Evolutionary conservation across 2,329 filamentous ascomycete species (phyloP).

Genomic region (Colletotrichum orchidophilum): DNA sequence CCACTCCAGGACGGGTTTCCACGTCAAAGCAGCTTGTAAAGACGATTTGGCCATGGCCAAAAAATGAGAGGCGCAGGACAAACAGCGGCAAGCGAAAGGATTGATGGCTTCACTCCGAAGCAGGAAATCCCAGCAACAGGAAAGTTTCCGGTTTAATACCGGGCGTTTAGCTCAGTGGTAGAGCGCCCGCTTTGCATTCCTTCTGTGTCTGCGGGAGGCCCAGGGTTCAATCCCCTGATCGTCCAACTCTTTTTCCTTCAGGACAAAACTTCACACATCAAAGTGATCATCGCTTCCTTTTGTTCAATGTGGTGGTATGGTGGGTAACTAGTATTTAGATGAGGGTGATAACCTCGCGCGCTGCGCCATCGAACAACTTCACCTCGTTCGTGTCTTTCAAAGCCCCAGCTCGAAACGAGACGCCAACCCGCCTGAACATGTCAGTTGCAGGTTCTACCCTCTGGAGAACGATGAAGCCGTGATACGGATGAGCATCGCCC

Average conservation of each 20-base stretch:
- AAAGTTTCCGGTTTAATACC: background rate
- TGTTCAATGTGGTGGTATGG: background rate
- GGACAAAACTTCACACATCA: background rate
- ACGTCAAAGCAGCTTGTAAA: background rate
- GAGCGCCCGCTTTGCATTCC: conserved; percentile 14
- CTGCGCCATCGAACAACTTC: background rate
- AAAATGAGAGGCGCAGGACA: background rate
- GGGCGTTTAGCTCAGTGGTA: conserved; percentile 16
- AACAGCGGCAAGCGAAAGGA: rapidly evolving
- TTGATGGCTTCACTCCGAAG: rapidly evolving
- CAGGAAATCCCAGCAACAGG: rapidly evolving
- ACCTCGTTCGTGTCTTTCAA: background rate
- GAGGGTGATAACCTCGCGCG: background rate
- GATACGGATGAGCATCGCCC: background rate
- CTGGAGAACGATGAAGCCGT: background rate
- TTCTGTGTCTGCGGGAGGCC: background rate
- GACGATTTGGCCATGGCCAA: background rate
- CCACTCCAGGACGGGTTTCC: background rate
- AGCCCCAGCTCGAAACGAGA: background rate
- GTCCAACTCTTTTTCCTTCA: background rate
- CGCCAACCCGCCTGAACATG: background rate
- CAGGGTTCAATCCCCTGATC: conserved; percentile 19
- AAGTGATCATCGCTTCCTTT: background rate
- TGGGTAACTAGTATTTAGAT: too few relatives aligned
- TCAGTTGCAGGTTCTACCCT: background rate